phyloP scores from a whole-genome alignment of 345 rosid genomes.

The Bruguiera gymnorhiza region DNA sequence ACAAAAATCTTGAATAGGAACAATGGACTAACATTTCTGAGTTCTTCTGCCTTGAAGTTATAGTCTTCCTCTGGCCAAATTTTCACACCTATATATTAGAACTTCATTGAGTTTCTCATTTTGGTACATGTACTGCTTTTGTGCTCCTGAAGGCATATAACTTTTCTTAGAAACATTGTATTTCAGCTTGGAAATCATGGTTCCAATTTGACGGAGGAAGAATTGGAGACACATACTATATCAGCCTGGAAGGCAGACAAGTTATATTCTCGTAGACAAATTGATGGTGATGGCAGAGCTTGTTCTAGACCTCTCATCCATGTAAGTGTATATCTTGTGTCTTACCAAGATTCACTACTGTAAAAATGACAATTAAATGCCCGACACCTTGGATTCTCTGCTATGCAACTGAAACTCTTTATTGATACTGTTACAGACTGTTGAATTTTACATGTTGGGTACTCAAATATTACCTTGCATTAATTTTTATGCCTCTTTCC shows the following conservation, averaged over 20 bases:
- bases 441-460: neutral
- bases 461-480: neutral
- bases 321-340: conserved; percentile 42
- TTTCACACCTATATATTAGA: no score
- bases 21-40: no score
- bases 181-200: conserved; percentile 80
- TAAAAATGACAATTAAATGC: no score
- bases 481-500: no score
- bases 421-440: neutral
- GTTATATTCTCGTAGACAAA: conserved; percentile 61
- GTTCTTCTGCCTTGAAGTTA: no score
- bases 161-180: neutral
- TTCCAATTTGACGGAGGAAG: conserved; percentile 86
- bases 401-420: neutral
- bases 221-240: conserved; percentile 84
- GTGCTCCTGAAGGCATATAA: neutral
- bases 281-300: conserved; percentile 56
- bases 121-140: neutral
- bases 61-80: no score
- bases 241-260: conserved; percentile 97
- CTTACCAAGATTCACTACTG: neutral
- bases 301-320: conserved; percentile 51
- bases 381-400: neutral
- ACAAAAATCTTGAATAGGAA: no score
- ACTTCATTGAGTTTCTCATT: no score